Evolutionary conservation across 176 grass and related monocot species (phyloP).

Genomic region (Poa annua): DNA sequence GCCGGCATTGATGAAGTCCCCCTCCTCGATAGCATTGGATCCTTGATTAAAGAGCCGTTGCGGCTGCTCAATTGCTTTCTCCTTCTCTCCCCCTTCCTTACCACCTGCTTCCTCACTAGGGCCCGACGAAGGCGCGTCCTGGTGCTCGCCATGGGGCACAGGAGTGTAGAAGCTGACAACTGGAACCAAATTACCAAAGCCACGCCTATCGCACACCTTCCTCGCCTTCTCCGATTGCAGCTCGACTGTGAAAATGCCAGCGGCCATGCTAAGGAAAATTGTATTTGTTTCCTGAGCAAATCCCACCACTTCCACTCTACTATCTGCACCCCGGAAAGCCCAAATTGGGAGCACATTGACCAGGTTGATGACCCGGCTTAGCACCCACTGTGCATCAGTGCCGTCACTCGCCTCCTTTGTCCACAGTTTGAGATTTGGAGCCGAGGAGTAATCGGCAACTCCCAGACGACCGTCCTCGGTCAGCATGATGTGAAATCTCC

Average conservation of each 20-base stretch:
- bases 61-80: slow-evolving; percentile 61
- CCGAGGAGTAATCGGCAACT: background rate
- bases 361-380: background rate
- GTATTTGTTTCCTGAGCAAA: background rate
- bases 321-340: background rate
- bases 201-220: background rate
- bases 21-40: slow-evolving; percentile 75
- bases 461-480: background rate
- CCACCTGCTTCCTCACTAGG: background rate
- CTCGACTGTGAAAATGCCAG: background rate
- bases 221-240: background rate
- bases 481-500: too few relatives aligned
- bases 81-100: background rate
- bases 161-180: slow-evolving; percentile 11
- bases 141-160: background rate
- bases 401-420: background rate
- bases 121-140: background rate
- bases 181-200: background rate
- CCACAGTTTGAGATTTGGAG: background rate
- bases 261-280: background rate
- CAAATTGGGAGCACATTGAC: background rate
- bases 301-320: background rate
- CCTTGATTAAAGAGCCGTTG: slow-evolving; percentile 62
- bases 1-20: slow-evolving; percentile 61
- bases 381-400: background rate